phyloP scores from a whole-genome alignment of 768 basidiomycete species.

The Boletus bicolor region DNA sequence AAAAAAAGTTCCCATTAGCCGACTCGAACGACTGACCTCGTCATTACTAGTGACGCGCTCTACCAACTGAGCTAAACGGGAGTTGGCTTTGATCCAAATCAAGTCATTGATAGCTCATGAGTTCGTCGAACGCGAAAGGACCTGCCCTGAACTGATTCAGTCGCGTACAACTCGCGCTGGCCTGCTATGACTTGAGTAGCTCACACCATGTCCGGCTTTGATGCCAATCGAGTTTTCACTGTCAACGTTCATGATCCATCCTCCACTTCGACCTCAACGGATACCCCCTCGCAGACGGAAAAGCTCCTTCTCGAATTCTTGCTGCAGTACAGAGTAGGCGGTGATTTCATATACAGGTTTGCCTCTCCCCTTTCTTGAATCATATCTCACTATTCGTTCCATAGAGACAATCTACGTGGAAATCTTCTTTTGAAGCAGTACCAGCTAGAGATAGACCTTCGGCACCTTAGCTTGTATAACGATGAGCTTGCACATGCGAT shows the following conservation, averaged over 20 bases:
- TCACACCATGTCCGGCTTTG: constrained; percentile 78
- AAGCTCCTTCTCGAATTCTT: constrained; percentile 82
- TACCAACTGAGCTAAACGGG: constrained; percentile 49
- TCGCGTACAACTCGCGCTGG: constrained; percentile 10
- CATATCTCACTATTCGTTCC: background rate
- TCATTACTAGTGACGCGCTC: constrained; percentile 50
- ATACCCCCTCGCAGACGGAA: constrained; percentile 78
- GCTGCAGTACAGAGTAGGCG: constrained; percentile 81
- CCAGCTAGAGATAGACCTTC: constrained; percentile 81
- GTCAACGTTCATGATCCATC: constrained; percentile 69
- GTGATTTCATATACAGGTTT: constrained; percentile 89
- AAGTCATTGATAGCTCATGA: background rate
- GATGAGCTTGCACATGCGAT: constrained; percentile 91
- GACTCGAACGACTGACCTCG: constrained; percentile 43
- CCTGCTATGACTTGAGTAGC: background rate
- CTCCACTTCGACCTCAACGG: constrained; percentile 52
- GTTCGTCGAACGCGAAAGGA: constrained; percentile 25
- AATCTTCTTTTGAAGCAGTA: constrained; percentile 88
- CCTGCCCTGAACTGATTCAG: constrained; percentile 26
- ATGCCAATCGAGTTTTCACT: constrained; percentile 75
- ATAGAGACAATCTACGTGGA: constrained; percentile 81
- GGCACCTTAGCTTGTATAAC: constrained; percentile 78
- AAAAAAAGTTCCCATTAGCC: constrained; percentile 38
- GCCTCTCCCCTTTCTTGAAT: constrained; percentile 15
- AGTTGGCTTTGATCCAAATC: background rate